Evolutionary conservation across 306 rosid species (phyloP), one percentile per base, ranked within the genome.

Genomic region (Bauhinia variegata): DNA sequence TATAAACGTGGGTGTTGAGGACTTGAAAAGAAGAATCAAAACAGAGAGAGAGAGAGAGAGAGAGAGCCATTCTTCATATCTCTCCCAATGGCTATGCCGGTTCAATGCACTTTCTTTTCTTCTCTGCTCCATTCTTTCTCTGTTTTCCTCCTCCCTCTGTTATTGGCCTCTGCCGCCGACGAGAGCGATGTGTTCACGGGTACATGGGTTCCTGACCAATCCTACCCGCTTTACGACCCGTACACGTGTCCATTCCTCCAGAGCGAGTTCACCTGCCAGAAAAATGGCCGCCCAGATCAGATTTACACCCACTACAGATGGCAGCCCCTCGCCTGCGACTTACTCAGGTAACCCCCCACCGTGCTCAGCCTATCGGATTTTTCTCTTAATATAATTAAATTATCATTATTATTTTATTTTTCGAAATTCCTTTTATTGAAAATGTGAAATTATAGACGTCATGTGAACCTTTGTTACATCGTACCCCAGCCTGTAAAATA

Each of bases 261-360:
- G 78, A 71, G 71, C 1, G 98, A 89, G 89, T 93, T 89, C 76
- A 73, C 80, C 68, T 93, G 98, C 73, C 55, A 71, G 53, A 60
- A 43, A 41, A 93, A 89, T 75, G 97, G 96, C 56, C 89, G 98
- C 3, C 88, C 89, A 0, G 98, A 93, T 56, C 82, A 36, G 49
- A 50, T 73, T 36, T 89, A 75, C 75, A 80, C 91, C 64, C 80
- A 78, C 51, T 93, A 75, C 72, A 75, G 89, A 65, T 93, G 98
- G 98, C 88, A 86, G 36, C 98, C 98, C 47, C 87, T 69, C 7
- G 49, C 72, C 63, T 88, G 93, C 77, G 23, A 83, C 8, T 72
- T 89, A 11, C 54, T 52, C 70, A 89, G 96, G 98, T 86, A 74
- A 13, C 47, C 47, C 1, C 12, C 1, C 4, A 1, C 58, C 14